These are phyloP conservation scores for Saccharomycopsis oosterbeekiorum DNA, from an alignment of 805 yeast genomes.

Conservation along the genomic window DNA sequence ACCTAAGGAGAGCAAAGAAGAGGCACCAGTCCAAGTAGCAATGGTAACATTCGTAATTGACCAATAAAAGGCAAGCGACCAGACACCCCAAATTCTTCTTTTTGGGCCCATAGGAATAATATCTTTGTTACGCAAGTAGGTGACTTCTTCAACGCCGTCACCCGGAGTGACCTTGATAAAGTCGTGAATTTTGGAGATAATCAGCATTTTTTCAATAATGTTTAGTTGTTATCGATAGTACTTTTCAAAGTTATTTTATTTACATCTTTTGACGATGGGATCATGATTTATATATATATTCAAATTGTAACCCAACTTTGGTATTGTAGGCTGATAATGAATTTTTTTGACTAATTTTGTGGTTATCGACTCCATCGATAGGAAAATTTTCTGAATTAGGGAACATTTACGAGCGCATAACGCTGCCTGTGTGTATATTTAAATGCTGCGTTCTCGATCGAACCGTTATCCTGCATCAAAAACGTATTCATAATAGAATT, in stretches of 20 bases:
- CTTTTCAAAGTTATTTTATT: background rate
- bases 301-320: background rate
- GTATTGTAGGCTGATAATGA: background rate
- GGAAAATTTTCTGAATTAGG: background rate
- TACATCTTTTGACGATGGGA: background rate
- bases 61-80: constrained; percentile 28
- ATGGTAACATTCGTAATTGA: constrained; percentile 29
- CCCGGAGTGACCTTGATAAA: constrained; percentile 5
- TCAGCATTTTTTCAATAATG: background rate
- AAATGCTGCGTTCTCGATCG: background rate
- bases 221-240: background rate
- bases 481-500: background rate
- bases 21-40: constrained; percentile 30
- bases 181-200: background rate
- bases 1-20: constrained; percentile 24
- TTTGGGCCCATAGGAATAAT: constrained; percentile 31
- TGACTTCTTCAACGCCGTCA: constrained; percentile 8
- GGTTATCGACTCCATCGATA: background rate
- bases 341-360: background rate
- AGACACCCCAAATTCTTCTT: constrained; percentile 32
- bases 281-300: no score
- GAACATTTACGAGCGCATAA: background rate
- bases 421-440: background rate
- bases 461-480: background rate
- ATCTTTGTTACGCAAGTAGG: constrained; percentile 27